A percentile compares a stretch with the other conserved stretches of the same genome.
These are phyloP conservation scores for Calocybe cyanea DNA, from an alignment of 768 basidiomycete species.

Conservation along the genomic window DNA sequence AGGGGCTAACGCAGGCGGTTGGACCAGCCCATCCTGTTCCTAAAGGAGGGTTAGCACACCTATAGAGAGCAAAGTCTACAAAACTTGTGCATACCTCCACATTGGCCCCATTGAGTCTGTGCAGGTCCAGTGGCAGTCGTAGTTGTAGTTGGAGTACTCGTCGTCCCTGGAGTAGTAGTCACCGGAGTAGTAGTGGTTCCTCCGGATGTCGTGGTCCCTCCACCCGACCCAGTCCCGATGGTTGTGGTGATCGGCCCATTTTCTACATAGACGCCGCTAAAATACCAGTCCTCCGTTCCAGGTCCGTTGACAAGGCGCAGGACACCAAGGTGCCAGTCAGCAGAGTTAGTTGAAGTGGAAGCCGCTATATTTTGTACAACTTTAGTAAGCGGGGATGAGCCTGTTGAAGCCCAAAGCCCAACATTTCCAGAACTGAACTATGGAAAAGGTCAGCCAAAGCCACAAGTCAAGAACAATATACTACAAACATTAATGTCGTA, in stretches of 20 bases:
- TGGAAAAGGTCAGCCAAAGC: not conserved
- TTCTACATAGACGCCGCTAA: slow-evolving; percentile 61
- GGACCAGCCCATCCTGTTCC: slow-evolving; percentile 45
- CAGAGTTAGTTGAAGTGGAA: slow-evolving; percentile 54
- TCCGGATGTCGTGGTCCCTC: slow-evolving; percentile 14
- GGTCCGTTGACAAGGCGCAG: slow-evolving; percentile 48
- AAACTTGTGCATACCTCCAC: slow-evolving; percentile 35
- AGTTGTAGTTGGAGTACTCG: slow-evolving; percentile 19
- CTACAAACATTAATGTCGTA: slow-evolving; percentile 56
- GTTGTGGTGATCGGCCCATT: slow-evolving; percentile 50
- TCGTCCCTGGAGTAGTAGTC: slow-evolving; percentile 32
- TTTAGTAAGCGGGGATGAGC: slow-evolving; percentile 41
- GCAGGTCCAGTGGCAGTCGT: slow-evolving; percentile 35
- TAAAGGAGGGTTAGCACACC: slow-evolving; percentile 8
- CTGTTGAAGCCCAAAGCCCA: slow-evolving; percentile 56
- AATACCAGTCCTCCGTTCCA: slow-evolving; percentile 52
- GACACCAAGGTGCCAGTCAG: slow-evolving; percentile 60
- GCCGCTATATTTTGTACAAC: slow-evolving; percentile 45
- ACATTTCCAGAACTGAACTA: slow-evolving; percentile 52
- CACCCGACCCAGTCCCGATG: slow-evolving; percentile 29
- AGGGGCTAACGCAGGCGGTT: slow-evolving; percentile 38
- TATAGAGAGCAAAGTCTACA: not conserved
- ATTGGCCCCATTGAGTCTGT: slow-evolving; percentile 48
- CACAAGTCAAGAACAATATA: not conserved
- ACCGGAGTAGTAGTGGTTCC: slow-evolving; percentile 17